These are phyloP conservation scores for Ustulina deusta DNA, from an alignment of 2,329 filamentous ascomycete species.

Conservation along the genomic window DNA sequence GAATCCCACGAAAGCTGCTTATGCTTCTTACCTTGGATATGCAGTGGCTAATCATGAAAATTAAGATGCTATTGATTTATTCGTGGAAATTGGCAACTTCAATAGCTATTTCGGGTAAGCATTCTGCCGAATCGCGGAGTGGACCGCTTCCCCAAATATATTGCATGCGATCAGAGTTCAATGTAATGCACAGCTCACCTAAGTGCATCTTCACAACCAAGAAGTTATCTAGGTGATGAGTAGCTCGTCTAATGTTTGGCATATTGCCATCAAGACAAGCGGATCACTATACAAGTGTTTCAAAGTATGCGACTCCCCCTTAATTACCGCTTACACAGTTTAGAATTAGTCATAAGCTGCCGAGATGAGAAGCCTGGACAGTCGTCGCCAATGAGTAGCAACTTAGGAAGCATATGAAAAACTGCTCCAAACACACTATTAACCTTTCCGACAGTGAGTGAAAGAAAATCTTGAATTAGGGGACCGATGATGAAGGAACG, in stretches of 20 bases:
- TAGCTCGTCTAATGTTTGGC: not conserved
- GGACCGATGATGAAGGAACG: too few relatives aligned
- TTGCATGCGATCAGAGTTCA: not conserved
- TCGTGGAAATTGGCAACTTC: conserved; percentile 28
- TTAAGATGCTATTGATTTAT: conserved; percentile 5
- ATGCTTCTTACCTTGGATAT: not conserved
- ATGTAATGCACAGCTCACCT: not conserved
- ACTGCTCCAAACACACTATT: too few relatives aligned
- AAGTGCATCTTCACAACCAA: not conserved
- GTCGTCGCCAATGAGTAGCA: too few relatives aligned
- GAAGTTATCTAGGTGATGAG: not conserved
- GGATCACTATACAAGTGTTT: not conserved
- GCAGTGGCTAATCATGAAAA: not conserved
- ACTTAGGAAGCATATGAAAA: too few relatives aligned
- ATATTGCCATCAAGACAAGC: not conserved
- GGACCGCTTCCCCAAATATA: not conserved
- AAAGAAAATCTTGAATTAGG: too few relatives aligned
- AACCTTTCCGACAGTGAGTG: too few relatives aligned
- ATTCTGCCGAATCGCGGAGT: conserved; percentile 25
- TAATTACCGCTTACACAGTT: too few relatives aligned
- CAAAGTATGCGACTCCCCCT: too few relatives aligned
- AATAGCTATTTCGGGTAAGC: conserved; percentile 21
- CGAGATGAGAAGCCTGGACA: too few relatives aligned
- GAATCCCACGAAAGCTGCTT: not conserved
- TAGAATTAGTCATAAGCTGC: too few relatives aligned